Conservation (phyloP, 495 filamentous ascomycete species). For the Gamarada debralockiae region DNA sequence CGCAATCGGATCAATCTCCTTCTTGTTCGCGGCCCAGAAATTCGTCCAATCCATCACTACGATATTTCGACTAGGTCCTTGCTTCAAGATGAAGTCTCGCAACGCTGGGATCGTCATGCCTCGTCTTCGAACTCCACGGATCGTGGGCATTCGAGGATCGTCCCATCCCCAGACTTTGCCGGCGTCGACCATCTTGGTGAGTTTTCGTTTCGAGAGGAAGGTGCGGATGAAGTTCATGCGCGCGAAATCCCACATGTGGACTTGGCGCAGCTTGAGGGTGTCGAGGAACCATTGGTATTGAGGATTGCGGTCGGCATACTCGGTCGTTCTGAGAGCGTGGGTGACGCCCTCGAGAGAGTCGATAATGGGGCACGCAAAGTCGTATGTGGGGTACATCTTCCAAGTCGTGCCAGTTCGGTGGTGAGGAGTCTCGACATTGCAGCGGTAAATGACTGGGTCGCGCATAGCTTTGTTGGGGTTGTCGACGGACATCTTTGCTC, state of each 20-base stretch:
- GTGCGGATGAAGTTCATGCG: slow-evolving; percentile 95
- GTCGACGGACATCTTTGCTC: slow-evolving; percentile 77
- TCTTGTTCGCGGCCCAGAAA: slow-evolving; percentile 85
- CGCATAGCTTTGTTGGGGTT: slow-evolving; percentile 72
- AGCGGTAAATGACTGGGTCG: slow-evolving; percentile 83
- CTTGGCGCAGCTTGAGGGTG: slow-evolving; percentile 75
- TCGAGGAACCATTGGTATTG: slow-evolving; percentile 97
- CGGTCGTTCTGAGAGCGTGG: slow-evolving; percentile 90
- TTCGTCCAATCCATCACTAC: slow-evolving; percentile 75
- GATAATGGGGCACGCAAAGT: slow-evolving; percentile 89
- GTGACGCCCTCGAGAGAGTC: slow-evolving; percentile 91
- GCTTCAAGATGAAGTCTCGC: slow-evolving; percentile 77
- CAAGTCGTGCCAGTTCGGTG: slow-evolving; percentile 86
- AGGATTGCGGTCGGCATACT: slow-evolving; percentile 95
- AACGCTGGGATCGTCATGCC: slow-evolving; percentile 78
- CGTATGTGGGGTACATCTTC: slow-evolving; percentile 97
- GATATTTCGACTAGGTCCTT: slow-evolving; percentile 77
- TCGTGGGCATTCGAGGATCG: slow-evolving; percentile 78
- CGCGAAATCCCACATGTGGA: slow-evolving; percentile 97
- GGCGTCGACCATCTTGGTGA: slow-evolving; percentile 85
- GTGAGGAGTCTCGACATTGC: slow-evolving; percentile 61
- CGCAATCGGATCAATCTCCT: slow-evolving; percentile 77
- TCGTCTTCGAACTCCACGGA: slow-evolving; percentile 70
- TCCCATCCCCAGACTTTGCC: slow-evolving; percentile 85
- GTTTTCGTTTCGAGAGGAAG: slow-evolving; percentile 89